Evolutionary conservation across 148 eudicot genomes (phyloP).

Genomic region (Pharnaceum exiguum): DNA sequence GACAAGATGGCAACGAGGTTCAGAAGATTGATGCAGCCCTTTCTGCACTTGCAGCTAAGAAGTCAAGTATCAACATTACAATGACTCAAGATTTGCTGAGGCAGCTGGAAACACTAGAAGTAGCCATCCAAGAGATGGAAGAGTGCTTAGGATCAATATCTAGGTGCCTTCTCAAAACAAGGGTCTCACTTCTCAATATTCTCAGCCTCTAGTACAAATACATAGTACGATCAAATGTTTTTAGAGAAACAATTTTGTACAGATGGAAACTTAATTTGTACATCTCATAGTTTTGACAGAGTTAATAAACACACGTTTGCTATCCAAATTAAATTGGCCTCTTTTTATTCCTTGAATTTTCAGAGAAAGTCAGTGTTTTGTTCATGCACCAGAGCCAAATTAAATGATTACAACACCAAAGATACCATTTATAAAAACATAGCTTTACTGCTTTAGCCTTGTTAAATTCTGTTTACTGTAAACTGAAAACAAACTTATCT

Average conservation of each 20-base stretch:
- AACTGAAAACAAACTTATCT: too few relatives aligned
- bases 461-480: too few relatives aligned
- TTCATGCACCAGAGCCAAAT: too few relatives aligned
- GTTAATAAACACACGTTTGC: too few relatives aligned
- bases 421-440: too few relatives aligned
- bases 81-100: conserved; percentile 2
- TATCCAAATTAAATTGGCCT: too few relatives aligned
- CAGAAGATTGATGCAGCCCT: conserved; percentile 4
- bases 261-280: background rate
- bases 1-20: conserved; percentile 1
- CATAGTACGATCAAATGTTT: too few relatives aligned
- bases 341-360: too few relatives aligned
- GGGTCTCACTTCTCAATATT: conserved; percentile 41
- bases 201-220: conserved; percentile 20
- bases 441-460: too few relatives aligned
- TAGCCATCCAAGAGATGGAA: conserved; percentile 23
- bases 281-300: too few relatives aligned
- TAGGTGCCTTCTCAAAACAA: conserved; percentile 32
- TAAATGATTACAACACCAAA: too few relatives aligned
- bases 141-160: conserved; percentile 27
- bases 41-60: conserved; percentile 1
- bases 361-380: too few relatives aligned
- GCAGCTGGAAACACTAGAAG: conserved; percentile 15
- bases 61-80: background rate
- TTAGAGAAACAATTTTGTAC: background rate